Base-by-base conservation (phyloP, 192 early-diverging fungal genomes). In the Backusella macrospora region DNA sequence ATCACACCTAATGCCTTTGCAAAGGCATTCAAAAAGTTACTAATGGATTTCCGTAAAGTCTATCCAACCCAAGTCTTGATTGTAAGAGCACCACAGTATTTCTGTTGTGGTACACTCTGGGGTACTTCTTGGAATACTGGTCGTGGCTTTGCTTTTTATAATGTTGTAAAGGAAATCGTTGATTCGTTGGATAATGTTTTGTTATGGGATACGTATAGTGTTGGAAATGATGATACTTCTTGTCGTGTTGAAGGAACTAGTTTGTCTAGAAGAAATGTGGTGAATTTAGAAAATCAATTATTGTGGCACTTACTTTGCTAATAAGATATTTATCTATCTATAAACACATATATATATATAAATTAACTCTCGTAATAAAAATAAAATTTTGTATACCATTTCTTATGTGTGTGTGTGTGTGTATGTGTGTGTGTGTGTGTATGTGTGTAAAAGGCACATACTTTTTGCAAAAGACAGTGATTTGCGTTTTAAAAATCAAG, bases 211-310 rank as follows among this genome's bases (percentile, higher is more conserved):
- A 47, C 73, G 12, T 59, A 72, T 23, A 71, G 55, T 26, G 29
- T 76, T 38, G 78, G 78, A 42, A 68, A 66, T n/a, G 63, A 43
- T 6, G 73, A 74, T 7, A 65, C 62, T 4, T 72, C 40, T 14
- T 80, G 78, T 64, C 21, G 62, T 16, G 52, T 12, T 5, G 65
- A 65, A 4, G 74, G 67, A 0, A 45, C 70, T 12, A 47, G 55
- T 21, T 76, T 76, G 18, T 72, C 74, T 10, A 65, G 65, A 38
- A 65, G 71, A 52, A 71, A 75, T 42, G 74, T 76, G 10, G 63
- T 80, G 14, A 73, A 71, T 68, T 37, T 80, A 10, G 78, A 80
- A 59, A 80, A 80, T 44, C 63, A 70, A 7, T n/a, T 79, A 10
- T 64, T 79, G 44, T 75, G 73, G 78, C 71, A 79, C 62, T 26